Conservation (phyloP, 352 stramenopile species). For the Pythium aristosporum region DNA sequence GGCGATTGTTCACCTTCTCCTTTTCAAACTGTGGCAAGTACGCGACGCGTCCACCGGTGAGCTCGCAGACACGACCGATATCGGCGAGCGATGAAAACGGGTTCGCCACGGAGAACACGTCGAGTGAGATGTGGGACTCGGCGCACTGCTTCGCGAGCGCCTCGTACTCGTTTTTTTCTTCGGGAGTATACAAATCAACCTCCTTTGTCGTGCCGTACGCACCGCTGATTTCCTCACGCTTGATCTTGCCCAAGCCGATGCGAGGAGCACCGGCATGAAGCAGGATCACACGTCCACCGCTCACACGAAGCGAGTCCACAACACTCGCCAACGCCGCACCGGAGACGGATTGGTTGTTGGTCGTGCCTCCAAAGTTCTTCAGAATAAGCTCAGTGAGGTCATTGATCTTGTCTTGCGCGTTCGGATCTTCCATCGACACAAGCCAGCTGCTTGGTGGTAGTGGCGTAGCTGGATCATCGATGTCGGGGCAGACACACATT, state of each 20-base stretch:
- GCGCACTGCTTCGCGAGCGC: slow-evolving; percentile 62
- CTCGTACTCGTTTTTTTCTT: slow-evolving; percentile 72
- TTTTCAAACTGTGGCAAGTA: slow-evolving; percentile 89
- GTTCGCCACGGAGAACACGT: slow-evolving; percentile 86
- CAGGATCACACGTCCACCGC: slow-evolving; percentile 67
- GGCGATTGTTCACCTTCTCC: slow-evolving; percentile 75
- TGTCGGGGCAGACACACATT: slow-evolving; percentile 74
- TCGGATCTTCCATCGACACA: slow-evolving; percentile 79
- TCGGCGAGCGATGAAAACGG: slow-evolving; percentile 81
- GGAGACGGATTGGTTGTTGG: slow-evolving; percentile 78
- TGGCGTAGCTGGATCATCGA: slow-evolving; percentile 75
- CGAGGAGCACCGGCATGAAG: slow-evolving; percentile 76
- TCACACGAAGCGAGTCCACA: slow-evolving; percentile 61
- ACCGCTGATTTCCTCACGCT: slow-evolving; percentile 77
- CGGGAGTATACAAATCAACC: slow-evolving; percentile 79
- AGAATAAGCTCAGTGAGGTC: slow-evolving; percentile 70
- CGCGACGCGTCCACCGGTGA: slow-evolving; percentile 82
- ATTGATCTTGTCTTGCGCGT: slow-evolving; percentile 64
- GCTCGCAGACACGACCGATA: slow-evolving; percentile 73
- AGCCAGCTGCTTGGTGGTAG: slow-evolving; percentile 77
- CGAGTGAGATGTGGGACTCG: slow-evolving; percentile 79
- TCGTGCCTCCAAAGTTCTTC: slow-evolving; percentile 63
- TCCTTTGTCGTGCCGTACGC: slow-evolving; percentile 85
- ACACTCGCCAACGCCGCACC: slow-evolving; percentile 78
- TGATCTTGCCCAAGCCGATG: slow-evolving; percentile 72